A percentile compares a stretch with the other conserved stretches of the same genome.
Evolutionary conservation across 73 alveolate genomes (phyloP).

Genomic region (Tetrahymena malaccensis): DNA sequence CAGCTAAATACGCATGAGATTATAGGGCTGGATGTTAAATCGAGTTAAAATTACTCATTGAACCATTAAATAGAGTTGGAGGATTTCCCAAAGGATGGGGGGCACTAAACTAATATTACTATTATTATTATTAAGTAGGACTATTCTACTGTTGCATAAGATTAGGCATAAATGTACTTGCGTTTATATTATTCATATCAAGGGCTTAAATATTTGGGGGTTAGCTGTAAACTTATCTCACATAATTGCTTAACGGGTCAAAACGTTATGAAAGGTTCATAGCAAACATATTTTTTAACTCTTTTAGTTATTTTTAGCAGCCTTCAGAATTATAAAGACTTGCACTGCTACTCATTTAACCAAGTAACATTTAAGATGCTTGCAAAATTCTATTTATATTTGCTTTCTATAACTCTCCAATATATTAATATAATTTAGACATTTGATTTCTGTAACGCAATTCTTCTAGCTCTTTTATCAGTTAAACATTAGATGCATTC

Average conservation of each 20-base stretch:
- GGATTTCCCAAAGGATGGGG: not conserved
- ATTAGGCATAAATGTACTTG: not conserved
- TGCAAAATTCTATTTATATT: not conserved
- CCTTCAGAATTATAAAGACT: not conserved
- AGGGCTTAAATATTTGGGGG: not conserved
- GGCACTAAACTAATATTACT: not conserved
- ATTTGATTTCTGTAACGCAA: not conserved
- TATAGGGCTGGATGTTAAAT: not conserved
- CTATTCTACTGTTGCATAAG: not conserved
- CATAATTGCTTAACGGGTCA: not conserved
- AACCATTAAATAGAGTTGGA: not conserved
- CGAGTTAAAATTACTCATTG: not conserved
- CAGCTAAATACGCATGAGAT: not conserved
- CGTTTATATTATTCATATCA: not conserved
- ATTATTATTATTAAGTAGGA: not conserved
- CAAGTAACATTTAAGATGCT: not conserved
- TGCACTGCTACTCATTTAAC: not conserved
- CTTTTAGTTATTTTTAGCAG: not conserved
- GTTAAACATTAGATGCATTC: not conserved
- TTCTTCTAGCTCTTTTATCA: not conserved
- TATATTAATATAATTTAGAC: not conserved
- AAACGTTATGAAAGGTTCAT: not conserved
- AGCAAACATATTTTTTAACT: not conserved
- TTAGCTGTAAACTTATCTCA: not conserved
- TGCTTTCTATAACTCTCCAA: not conserved